Percentiles rank a stretch among this genome's conserved stretches.
Evolutionary conservation across 352 stramenopile species (phyloP).

Genomic region (Phytopythium montanum): DNA sequence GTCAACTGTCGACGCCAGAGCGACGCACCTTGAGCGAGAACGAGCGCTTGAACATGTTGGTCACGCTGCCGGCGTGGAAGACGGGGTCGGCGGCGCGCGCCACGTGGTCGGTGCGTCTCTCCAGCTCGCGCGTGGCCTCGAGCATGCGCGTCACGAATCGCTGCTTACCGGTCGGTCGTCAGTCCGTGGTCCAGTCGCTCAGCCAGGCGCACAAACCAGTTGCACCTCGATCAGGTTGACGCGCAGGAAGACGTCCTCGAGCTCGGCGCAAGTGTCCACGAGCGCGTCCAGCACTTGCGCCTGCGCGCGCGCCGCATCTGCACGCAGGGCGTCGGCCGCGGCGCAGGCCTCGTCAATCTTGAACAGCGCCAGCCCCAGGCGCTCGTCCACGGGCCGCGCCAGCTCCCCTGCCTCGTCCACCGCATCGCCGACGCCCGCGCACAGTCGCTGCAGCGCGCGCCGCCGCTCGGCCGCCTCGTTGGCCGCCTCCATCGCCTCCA

Average conservation of each 20-base stretch:
- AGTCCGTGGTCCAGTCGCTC: too few species aligned
- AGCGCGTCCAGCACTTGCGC: constrained; percentile 50
- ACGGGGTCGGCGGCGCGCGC: constrained; percentile 45
- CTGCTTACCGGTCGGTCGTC: constrained; percentile 13
- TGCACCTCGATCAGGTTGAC: constrained; percentile 73
- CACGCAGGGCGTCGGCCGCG: constrained; percentile 40
- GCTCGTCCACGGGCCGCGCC: constrained; percentile 59
- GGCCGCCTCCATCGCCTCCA: background rate
- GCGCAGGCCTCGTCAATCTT: constrained; percentile 77
- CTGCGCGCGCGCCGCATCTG: constrained; percentile 46
- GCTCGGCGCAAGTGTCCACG: constrained; percentile 61
- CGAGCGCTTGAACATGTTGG: constrained; percentile 54
- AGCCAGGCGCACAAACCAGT: background rate
- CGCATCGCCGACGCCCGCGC: constrained; percentile 64
- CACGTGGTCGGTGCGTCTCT: constrained; percentile 57
- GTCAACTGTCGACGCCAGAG: background rate
- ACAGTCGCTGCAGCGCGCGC: constrained; percentile 52
- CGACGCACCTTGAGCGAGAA: constrained; percentile 60
- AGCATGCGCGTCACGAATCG: constrained; percentile 55
- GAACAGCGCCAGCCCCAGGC: constrained; percentile 71
- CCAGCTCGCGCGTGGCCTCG: constrained; percentile 54
- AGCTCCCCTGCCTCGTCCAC: constrained; percentile 55
- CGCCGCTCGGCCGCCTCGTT: constrained; percentile 15
- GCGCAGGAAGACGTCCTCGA: constrained; percentile 76
- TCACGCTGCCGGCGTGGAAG: constrained; percentile 53